Percentiles rank a stretch among this genome's conserved stretches.
Conservation (phyloP, 2,329 filamentous ascomycete genomes). For the Chrysoporthe deuterocubensis region DNA sequence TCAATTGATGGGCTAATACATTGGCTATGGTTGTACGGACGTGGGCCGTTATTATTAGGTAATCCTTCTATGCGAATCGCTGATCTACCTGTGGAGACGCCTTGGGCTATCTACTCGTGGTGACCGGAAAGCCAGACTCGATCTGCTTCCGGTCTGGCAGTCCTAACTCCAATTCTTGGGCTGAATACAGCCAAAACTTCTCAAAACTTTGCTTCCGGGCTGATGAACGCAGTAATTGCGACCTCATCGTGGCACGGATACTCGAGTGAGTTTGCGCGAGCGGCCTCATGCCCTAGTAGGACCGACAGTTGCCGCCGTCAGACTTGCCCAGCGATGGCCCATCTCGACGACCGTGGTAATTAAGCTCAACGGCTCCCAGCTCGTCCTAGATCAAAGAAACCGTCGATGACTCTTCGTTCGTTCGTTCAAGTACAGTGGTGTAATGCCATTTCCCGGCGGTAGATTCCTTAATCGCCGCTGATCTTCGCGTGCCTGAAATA, state of each 20-base stretch:
- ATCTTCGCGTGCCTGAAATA: slow-evolving; percentile 98
- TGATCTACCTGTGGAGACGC: background rate
- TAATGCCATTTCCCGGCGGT: too few relatives aligned
- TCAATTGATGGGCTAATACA: background rate
- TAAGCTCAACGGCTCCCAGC: too few relatives aligned
- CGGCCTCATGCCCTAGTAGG: too few relatives aligned
- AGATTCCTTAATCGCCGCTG: slow-evolving; percentile 55
- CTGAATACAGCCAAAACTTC: too few relatives aligned
- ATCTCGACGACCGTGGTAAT: too few relatives aligned
- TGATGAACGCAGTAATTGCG: background rate
- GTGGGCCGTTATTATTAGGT: background rate
- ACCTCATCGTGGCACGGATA: background rate
- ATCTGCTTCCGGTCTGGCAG: background rate
- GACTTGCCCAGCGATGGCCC: background rate
- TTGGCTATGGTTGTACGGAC: background rate
- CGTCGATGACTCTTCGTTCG: too few relatives aligned
- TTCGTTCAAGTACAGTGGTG: background rate
- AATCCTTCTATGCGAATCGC: background rate
- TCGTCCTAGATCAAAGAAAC: too few relatives aligned
- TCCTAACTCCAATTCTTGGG: background rate
- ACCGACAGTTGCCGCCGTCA: background rate
- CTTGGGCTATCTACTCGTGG: background rate
- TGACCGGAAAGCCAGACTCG: background rate
- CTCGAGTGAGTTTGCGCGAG: background rate
- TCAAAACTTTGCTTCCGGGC: background rate